Evolutionary conservation across 352 stramenopile genomes (phyloP).

Genomic region (Blastocystis hominis): DNA sequence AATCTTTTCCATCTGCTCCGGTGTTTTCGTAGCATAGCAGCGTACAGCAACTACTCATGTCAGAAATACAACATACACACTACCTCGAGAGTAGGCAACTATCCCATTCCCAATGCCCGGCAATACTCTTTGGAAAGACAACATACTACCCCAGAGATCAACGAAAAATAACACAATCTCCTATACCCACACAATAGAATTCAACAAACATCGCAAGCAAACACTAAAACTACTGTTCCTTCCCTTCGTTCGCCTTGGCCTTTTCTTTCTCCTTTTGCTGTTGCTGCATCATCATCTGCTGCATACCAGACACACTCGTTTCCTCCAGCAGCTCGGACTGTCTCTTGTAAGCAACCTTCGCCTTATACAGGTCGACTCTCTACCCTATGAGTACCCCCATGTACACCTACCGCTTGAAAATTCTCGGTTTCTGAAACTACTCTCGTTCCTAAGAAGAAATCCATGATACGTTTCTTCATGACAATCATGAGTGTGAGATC

Average conservation of each 20-base stretch:
- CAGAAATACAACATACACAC: neutral
- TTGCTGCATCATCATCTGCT: conserved; percentile 42
- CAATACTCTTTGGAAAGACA: neutral
- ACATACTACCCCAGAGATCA: neutral
- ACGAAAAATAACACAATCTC: neutral
- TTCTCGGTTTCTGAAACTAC: neutral
- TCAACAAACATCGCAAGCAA: neutral
- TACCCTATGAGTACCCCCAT: neutral
- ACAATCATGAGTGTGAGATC: neutral
- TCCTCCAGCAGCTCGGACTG: conserved; percentile 35
- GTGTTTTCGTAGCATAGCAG: neutral
- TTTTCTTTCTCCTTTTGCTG: conserved; percentile 1
- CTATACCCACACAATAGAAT: neutral
- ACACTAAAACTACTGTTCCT: conserved; percentile 9
- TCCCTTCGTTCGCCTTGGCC: neutral
- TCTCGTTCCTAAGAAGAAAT: conserved; percentile 6
- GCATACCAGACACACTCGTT: conserved; percentile 22
- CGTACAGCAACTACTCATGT: neutral
- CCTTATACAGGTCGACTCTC: conserved; percentile 37
- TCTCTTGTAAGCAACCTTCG: conserved; percentile 34
- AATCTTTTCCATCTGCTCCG: neutral
- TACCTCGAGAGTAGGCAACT: neutral
- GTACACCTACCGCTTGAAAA: neutral
- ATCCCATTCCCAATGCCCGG: neutral
- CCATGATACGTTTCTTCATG: conserved; percentile 24